Percentiles rank a stretch among this genome's conserved stretches.
Evolutionary conservation across 225 moss, liverwort and hornwort genomes (phyloP).

Genomic region (Neckera pumila): DNA sequence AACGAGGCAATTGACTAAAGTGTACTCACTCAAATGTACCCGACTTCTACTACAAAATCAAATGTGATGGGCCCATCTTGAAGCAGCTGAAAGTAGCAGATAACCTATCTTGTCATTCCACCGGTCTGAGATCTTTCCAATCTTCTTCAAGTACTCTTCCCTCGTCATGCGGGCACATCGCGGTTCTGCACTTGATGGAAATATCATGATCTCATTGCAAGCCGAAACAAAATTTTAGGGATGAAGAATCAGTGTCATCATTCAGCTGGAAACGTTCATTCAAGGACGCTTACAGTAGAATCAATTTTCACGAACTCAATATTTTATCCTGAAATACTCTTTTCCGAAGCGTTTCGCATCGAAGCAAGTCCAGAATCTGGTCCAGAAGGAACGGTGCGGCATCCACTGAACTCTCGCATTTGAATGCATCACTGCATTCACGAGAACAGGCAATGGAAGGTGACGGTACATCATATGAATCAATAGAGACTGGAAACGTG

Average conservation of each 20-base stretch:
- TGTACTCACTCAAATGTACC: neutral
- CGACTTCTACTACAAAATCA: neutral
- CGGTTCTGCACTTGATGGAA: neutral
- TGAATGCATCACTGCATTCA: neutral
- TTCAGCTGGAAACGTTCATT: neutral
- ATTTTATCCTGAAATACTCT: neutral
- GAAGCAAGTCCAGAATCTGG: neutral
- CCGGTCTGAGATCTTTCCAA: neutral
- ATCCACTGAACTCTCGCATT: neutral
- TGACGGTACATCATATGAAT: neutral
- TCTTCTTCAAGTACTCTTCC: slow-evolving; percentile 5
- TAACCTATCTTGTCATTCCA: neutral
- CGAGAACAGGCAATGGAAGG: neutral
- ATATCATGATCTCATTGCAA: neutral
- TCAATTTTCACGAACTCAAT: neutral
- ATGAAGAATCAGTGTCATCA: neutral
- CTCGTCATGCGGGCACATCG: neutral
- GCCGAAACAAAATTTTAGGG: neutral
- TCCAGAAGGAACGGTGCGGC: neutral
- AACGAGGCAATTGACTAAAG: neutral
- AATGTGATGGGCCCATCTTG: neutral
- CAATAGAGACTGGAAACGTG: too few species aligned
- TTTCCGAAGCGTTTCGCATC: neutral
- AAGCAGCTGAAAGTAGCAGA: neutral
- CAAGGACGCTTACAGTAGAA: neutral